Conservation (phyloP, 2,329 filamentous ascomycete species). For the Pestalotiopsis sp. region DNA sequence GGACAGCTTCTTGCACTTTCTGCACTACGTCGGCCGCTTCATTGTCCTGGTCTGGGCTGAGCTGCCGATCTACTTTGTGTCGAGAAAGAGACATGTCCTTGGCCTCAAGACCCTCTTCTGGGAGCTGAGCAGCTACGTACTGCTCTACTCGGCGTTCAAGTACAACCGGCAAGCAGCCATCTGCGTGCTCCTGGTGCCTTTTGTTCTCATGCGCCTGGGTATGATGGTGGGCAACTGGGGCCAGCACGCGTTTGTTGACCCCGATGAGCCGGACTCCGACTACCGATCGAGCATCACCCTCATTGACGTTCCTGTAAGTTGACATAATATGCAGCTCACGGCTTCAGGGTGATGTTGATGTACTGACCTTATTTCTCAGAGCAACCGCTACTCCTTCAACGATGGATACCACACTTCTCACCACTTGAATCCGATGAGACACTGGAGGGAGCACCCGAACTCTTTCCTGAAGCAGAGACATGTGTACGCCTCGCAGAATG, state of each 20-base stretch:
- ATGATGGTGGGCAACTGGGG: conserved; percentile 86
- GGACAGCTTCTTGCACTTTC: conserved; percentile 66
- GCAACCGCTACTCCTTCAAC: conserved; percentile 81
- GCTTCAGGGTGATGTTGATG: conserved; percentile 3
- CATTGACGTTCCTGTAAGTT: conserved; percentile 75
- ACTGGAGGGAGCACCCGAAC: conserved; percentile 80
- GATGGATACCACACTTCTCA: conserved; percentile 84
- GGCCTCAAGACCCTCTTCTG: conserved; percentile 61
- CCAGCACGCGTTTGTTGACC: conserved; percentile 80
- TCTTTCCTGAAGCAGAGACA: conserved; percentile 72
- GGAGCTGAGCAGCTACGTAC: conserved; percentile 60
- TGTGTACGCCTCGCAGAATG: conserved; percentile 65
- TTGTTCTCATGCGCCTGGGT: conserved; percentile 67
- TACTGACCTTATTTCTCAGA: conserved; percentile 46
- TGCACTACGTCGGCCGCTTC: conserved; percentile 75
- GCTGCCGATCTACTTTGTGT: conserved; percentile 72
- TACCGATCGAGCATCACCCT: conserved; percentile 79
- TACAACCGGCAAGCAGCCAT: conserved; percentile 58
- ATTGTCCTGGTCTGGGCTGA: conserved; percentile 75
- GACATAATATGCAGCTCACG: not conserved
- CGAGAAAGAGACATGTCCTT: conserved; percentile 58
- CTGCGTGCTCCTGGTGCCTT: conserved; percentile 69
- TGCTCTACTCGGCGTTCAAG: conserved; percentile 53
- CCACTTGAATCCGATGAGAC: conserved; percentile 75
- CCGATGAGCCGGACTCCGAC: conserved; percentile 74